These are phyloP conservation scores for Colletotrichum sp. DNA, from an alignment of 2,329 filamentous ascomycete genomes.

Conservation along the genomic window DNA sequence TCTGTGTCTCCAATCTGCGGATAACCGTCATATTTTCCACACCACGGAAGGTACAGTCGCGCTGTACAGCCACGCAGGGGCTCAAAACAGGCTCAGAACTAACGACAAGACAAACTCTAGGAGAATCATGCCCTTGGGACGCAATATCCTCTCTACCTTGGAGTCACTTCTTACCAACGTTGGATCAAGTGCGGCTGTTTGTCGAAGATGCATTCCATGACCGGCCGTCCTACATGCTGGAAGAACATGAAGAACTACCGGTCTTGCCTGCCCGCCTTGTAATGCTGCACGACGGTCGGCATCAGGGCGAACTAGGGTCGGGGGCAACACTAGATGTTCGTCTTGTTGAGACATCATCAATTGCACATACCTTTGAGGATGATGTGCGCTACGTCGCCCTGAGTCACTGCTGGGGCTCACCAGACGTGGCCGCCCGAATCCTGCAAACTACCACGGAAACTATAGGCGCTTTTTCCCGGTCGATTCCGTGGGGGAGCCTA, in stretches of 20 bases:
- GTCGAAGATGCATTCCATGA: too few species aligned
- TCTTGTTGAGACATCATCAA: rapidly evolving
- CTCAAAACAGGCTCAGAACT: neutral
- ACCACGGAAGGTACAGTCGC: neutral
- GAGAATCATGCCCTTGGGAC: neutral
- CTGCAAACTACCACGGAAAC: neutral
- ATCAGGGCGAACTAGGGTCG: neutral
- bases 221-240: too few species aligned
- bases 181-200: neutral
- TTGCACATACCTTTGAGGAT: neutral
- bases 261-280: neutral
- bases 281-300: neutral
- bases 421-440: rapidly evolving
- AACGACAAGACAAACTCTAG: neutral
- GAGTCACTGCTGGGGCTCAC: neutral
- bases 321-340: rapidly evolving
- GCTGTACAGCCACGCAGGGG: rapidly evolving
- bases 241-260: neutral
- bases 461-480: rapidly evolving
- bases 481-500: rapidly evolving
- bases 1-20: too few species aligned
- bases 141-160: neutral
- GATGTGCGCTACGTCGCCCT: neutral
- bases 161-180: rapidly evolving
- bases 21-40: too few species aligned